These are phyloP conservation scores for Cladorrhinum samala DNA, from an alignment of 495 filamentous ascomycete species.

Conservation along the genomic window DNA sequence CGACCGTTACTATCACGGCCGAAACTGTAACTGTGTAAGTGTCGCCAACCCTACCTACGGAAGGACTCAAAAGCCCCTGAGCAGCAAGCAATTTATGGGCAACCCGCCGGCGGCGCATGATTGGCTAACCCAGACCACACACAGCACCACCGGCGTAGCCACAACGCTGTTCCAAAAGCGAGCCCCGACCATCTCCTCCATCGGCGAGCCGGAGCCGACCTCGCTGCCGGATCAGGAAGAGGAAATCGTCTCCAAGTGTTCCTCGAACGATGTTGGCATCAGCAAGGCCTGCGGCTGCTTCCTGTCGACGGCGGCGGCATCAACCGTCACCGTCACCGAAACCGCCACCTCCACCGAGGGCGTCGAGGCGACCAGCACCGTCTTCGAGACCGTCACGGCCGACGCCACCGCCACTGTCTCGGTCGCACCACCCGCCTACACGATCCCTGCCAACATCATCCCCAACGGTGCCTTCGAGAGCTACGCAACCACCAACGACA, in stretches of 20 bases:
- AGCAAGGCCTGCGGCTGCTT: constrained; percentile 7
- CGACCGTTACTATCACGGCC: background rate
- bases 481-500: background rate
- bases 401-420: background rate
- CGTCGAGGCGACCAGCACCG: background rate
- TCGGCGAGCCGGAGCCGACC: no score
- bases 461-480: constrained; percentile 1
- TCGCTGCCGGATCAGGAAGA: background rate
- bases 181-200: no score
- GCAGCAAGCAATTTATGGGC: no score
- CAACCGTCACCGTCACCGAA: constrained; percentile 5
- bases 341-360: background rate
- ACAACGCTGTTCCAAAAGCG: constrained; percentile 4
- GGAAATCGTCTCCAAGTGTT: constrained; percentile 1
- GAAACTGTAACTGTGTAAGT: background rate
- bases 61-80: no score
- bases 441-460: background rate
- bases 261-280: background rate
- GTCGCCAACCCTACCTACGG: no score
- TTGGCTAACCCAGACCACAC: background rate
- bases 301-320: background rate
- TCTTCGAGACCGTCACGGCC: background rate
- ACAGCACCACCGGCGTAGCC: background rate
- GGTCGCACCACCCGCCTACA: background rate
- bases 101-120: no score